phyloP scores from a whole-genome alignment of 1,284 basidiomycete species.

The Rhodotorula sp. region DNA sequence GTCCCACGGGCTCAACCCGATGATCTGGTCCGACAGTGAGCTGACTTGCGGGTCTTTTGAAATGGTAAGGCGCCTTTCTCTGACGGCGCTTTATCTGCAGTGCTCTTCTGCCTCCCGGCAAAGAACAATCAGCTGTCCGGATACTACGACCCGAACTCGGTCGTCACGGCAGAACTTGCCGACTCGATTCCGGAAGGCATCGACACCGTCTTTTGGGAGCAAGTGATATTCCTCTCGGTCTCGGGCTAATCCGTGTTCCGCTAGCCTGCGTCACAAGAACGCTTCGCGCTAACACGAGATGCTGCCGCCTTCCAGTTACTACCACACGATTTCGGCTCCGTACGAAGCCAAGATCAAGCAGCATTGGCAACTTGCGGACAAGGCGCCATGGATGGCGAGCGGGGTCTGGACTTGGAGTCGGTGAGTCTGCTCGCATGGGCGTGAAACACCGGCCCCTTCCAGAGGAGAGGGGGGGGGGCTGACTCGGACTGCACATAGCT shows the following conservation, averaged over 20 bases:
- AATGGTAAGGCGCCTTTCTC: no score
- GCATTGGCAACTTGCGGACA: constrained; percentile 47
- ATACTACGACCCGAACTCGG: constrained; percentile 47
- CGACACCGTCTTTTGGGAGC: constrained; percentile 45
- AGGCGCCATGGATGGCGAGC: constrained; percentile 49
- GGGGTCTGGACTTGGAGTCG: constrained; percentile 50
- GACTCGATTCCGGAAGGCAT: constrained; percentile 46
- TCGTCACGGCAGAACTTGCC: constrained; percentile 41
- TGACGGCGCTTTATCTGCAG: constrained; percentile 4
- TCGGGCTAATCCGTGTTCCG: not conserved
- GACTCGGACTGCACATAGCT: constrained; percentile 34
- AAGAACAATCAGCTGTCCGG: constrained; percentile 49
- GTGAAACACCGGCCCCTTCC: no score
- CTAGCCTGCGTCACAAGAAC: no score
- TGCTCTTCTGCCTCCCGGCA: constrained; percentile 51
- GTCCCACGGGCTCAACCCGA: constrained; percentile 44
- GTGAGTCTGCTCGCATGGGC: constrained; percentile 5
- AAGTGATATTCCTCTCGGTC: not conserved
- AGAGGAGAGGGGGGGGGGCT: not conserved
- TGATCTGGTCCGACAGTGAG: constrained; percentile 50
- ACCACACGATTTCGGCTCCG: constrained; percentile 44
- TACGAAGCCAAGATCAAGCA: constrained; percentile 48
- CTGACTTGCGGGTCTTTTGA: no score
- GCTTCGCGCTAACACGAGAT: not conserved
- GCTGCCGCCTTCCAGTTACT: constrained; percentile 36